Percentiles rank a stretch among this genome's conserved stretches.
Conservation (phyloP, 495 filamentous ascomycete species). For the Stereocaulon alpinum region DNA sequence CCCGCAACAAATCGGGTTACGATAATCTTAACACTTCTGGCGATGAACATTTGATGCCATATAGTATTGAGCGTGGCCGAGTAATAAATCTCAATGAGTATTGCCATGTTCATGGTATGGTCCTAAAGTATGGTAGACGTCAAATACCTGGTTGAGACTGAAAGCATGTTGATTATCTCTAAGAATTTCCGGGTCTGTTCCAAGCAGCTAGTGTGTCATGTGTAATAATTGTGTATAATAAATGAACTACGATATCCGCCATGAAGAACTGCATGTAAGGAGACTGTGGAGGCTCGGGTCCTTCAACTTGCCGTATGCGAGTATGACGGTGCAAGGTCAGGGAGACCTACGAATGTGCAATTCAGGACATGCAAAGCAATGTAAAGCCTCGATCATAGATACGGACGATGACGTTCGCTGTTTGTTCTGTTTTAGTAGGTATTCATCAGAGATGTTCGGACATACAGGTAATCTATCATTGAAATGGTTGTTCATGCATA, state of each 20-base stretch:
- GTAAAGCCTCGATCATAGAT: no score
- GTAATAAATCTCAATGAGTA: background rate
- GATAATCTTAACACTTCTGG: background rate
- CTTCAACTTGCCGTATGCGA: background rate
- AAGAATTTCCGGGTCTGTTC: background rate
- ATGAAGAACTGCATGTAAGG: background rate
- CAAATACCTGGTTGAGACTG: background rate
- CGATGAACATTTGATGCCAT: background rate
- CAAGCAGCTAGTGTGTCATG: background rate
- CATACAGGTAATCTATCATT: no score
- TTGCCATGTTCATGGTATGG: background rate
- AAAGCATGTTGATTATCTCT: background rate
- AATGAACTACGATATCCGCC: background rate
- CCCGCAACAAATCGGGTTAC: constrained; percentile 9
- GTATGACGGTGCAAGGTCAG: background rate
- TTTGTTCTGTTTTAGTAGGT: no score
- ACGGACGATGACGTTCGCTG: no score
- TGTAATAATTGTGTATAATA: background rate
- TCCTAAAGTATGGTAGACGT: background rate
- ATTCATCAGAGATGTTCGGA: no score
- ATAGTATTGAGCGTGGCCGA: background rate
- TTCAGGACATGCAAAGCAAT: no score
- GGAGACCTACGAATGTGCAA: no score
- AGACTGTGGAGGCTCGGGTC: background rate
- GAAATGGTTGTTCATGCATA: no score